These are phyloP conservation scores for Teratosphaeria pseudoeucalypti DNA, from an alignment of 2,329 filamentous ascomycete species.

Conservation along the genomic window DNA sequence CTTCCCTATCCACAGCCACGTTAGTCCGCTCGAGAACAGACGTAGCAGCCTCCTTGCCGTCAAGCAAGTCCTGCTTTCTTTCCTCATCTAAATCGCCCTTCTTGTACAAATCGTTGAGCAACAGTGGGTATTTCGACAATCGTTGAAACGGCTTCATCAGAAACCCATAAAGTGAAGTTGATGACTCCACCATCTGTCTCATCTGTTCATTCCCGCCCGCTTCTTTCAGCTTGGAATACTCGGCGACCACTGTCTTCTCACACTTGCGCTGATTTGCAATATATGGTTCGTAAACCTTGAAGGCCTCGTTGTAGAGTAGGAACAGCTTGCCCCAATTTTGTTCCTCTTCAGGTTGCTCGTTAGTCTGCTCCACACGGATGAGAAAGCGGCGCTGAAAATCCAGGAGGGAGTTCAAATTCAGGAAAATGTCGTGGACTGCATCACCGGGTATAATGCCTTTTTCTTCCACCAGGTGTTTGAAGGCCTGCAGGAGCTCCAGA, in stretches of 20 bases:
- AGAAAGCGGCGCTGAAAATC: conserved; percentile 93
- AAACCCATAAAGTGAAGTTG: conserved; percentile 82
- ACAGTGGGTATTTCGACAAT: conserved; percentile 83
- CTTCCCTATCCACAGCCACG: conserved; percentile 78
- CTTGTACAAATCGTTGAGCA: conserved; percentile 79
- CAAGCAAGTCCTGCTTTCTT: conserved; percentile 59
- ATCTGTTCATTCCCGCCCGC: conserved; percentile 55
- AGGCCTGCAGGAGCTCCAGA: conserved; percentile 80
- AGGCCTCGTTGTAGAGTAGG: conserved; percentile 70
- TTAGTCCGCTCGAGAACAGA: conserved; percentile 77
- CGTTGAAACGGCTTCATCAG: conserved; percentile 94
- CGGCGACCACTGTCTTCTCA: conserved; percentile 68
- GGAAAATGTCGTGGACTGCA: conserved; percentile 84
- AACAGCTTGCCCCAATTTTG: conserved; percentile 98
- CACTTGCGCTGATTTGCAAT: conserved; percentile 94
- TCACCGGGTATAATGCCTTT: conserved; percentile 82
- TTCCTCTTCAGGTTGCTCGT: conserved; percentile 61
- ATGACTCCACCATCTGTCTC: conserved; percentile 69
- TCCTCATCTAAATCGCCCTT: conserved; percentile 65
- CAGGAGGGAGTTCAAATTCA: conserved; percentile 88
- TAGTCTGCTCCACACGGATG: conserved; percentile 91
- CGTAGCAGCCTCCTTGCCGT: conserved; percentile 72
- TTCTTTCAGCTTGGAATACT: conserved; percentile 75
- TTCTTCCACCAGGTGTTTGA: conserved; percentile 84
- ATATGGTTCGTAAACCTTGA: conserved; percentile 91